phyloP scores from a whole-genome alignment of 176 grass and related monocot species.

The Aechmea fasciata region DNA sequence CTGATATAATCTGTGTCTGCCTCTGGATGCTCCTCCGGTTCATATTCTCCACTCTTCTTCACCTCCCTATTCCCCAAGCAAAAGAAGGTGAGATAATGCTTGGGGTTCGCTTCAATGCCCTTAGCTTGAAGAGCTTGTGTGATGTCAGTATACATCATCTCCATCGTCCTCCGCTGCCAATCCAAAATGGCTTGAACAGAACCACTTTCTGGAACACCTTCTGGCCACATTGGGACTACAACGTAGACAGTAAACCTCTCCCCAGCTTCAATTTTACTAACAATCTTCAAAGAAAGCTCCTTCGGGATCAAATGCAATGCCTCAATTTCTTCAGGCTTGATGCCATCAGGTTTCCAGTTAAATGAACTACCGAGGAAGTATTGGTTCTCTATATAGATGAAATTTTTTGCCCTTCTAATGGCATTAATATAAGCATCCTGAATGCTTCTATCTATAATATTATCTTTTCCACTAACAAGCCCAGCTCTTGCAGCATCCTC shows the following conservation, averaged over 20 bases:
- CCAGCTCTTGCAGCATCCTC: slow-evolving; percentile 56
- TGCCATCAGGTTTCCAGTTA: slow-evolving; percentile 65
- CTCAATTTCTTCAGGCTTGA: slow-evolving; percentile 51
- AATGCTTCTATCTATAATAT: slow-evolving; percentile 85
- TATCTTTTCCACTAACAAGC: slow-evolving; percentile 74
- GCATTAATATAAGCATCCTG: slow-evolving; percentile 92
- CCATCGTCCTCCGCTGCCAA: slow-evolving; percentile 95
- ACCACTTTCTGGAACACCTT: slow-evolving; percentile 59
- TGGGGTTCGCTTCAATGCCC: slow-evolving; percentile 38
- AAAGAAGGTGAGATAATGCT: slow-evolving; percentile 86
- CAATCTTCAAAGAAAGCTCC: slow-evolving; percentile 75
- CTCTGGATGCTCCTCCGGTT: slow-evolving; percentile 39
- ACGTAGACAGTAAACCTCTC: slow-evolving; percentile 69
- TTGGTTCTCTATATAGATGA: slow-evolving; percentile 94
- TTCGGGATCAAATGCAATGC: slow-evolving; percentile 67
- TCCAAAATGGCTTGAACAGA: slow-evolving; percentile 74
- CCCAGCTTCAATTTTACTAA: slow-evolving; percentile 87
- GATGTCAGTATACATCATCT: slow-evolving; percentile 94
- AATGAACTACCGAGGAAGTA: slow-evolving; percentile 92
- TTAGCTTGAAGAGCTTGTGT: slow-evolving; percentile 48
- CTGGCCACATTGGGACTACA: slow-evolving; percentile 91
- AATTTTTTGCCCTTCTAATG: slow-evolving; percentile 61
- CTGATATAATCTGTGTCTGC: slow-evolving; percentile 46
- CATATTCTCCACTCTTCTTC: slow-evolving; percentile 65
- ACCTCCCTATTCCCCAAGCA: slow-evolving; percentile 84